These are phyloP conservation scores for Santalum album DNA, from an alignment of 164 flowering plant species.

Conservation along the genomic window DNA sequence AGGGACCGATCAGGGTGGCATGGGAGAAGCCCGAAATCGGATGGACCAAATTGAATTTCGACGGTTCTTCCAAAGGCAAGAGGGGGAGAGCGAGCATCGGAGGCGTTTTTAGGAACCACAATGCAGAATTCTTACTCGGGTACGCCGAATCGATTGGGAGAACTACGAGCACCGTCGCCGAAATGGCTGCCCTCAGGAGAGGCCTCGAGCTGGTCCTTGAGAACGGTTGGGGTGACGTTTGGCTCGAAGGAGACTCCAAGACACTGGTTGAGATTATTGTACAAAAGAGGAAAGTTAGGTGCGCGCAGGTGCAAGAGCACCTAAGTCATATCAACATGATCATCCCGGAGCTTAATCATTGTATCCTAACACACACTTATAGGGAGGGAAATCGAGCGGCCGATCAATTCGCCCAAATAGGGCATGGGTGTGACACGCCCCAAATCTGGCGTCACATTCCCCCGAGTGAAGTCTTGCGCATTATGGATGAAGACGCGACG, in stretches of 20 bases:
- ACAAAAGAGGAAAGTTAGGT: slow-evolving; percentile 20
- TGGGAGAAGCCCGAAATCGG: slow-evolving; percentile 64
- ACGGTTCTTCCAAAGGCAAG: slow-evolving; percentile 48
- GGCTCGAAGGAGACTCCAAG: slow-evolving; percentile 77
- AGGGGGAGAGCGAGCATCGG: slow-evolving; percentile 59
- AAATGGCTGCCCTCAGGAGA: slow-evolving; percentile 41
- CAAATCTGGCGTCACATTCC: slow-evolving; percentile 45
- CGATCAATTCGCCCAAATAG: slow-evolving; percentile 60
- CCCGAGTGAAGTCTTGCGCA: slow-evolving; percentile 33
- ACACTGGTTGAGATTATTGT: slow-evolving; percentile 41
- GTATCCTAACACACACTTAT: slow-evolving; percentile 38
- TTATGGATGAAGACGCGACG: slow-evolving; percentile 55
- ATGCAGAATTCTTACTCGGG: slow-evolving; percentile 57
- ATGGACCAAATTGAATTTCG: slow-evolving; percentile 68
- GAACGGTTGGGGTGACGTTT: slow-evolving; percentile 54
- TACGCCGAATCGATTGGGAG: slow-evolving; percentile 64
- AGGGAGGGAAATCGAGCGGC: slow-evolving; percentile 74
- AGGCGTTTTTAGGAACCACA: slow-evolving; percentile 58
- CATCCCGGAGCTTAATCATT: slow-evolving; percentile 38
- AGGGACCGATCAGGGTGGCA: slow-evolving; percentile 30
- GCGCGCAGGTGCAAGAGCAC: slow-evolving; percentile 28
- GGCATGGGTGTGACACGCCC: slow-evolving; percentile 36
- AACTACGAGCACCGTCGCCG: slow-evolving; percentile 50
- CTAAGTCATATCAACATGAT: slow-evolving; percentile 34
- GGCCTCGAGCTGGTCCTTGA: slow-evolving; percentile 61